phyloP scores from a whole-genome alignment of 164 flowering plant genomes.

The Chloranthus sessilifolius region DNA sequence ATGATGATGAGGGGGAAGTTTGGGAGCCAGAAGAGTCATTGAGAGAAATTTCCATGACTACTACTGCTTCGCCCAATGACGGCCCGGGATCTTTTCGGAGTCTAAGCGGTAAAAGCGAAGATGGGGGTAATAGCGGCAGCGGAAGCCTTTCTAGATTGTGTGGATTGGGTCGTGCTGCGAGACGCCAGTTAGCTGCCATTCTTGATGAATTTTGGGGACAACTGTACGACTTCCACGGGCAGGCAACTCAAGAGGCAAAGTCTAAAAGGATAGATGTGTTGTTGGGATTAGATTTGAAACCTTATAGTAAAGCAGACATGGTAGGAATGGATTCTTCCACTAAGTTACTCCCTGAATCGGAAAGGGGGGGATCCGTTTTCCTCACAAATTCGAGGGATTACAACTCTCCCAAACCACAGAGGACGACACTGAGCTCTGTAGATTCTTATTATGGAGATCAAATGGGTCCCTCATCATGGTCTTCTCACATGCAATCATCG shows the following conservation, averaged over 20 bases:
- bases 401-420: constrained; percentile 49
- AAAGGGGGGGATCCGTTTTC: constrained; percentile 44
- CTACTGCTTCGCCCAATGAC: constrained; percentile 44
- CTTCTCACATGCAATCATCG: constrained; percentile 35
- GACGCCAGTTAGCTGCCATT: constrained; percentile 70
- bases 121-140: constrained; percentile 50
- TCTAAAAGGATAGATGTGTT: constrained; percentile 50
- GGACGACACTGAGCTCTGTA: constrained; percentile 24
- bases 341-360: constrained; percentile 32
- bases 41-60: constrained; percentile 28
- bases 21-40: constrained; percentile 65
- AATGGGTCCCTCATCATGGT: constrained; percentile 44
- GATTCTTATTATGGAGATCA: constrained; percentile 54
- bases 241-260: constrained; percentile 63
- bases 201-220: constrained; percentile 98
- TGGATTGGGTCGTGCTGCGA: constrained; percentile 92
- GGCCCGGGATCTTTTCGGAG: constrained; percentile 81
- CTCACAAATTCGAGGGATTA: constrained; percentile 27
- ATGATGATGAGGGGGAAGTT: constrained; percentile 43
- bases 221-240: constrained; percentile 86
- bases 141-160: constrained; percentile 92
- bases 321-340: constrained; percentile 31
- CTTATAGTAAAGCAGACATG: constrained; percentile 37
- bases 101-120: constrained; percentile 75
- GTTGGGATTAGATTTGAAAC: constrained; percentile 44